These are phyloP conservation scores for Russula brevipes DNA, from an alignment of 768 basidiomycete genomes.

Conservation along the genomic window DNA sequence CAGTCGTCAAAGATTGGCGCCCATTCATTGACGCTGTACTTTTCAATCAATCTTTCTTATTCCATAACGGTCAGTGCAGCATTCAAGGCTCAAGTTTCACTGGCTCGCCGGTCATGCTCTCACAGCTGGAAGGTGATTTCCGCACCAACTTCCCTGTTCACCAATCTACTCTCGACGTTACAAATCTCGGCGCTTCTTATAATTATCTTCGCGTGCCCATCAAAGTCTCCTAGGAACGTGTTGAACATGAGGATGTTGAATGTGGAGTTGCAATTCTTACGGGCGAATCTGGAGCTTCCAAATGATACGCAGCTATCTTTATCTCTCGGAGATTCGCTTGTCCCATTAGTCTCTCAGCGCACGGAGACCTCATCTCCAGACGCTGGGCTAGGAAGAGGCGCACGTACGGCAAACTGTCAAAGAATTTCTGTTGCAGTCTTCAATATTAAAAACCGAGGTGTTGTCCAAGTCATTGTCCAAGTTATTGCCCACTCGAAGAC, in stretches of 20 bases:
- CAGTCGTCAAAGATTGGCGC: no score
- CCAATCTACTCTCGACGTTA: neutral
- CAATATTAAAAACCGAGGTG: neutral
- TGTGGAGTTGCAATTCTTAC: neutral
- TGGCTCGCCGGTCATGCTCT: neutral
- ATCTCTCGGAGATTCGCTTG: neutral
- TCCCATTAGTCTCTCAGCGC: neutral
- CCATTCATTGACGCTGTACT: neutral
- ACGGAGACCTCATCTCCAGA: neutral
- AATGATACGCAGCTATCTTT: neutral
- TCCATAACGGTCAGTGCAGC: neutral
- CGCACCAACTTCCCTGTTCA: neutral
- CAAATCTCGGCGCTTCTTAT: neutral
- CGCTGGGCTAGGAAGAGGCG: neutral
- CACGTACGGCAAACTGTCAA: neutral
- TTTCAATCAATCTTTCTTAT: no score
- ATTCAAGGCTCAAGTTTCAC: neutral
- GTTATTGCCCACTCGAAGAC: no score
- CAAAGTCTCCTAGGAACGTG: neutral
- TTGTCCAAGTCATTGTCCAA: neutral
- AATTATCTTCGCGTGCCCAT: neutral
- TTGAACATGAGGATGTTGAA: neutral
- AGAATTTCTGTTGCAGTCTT: neutral
- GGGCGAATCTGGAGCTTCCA: neutral
- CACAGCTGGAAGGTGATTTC: neutral